A percentile compares a stretch with the other conserved stretches of the same genome.
phyloP scores from a whole-genome alignment of 2,329 filamentous ascomycete genomes.

The Cercospora citrullina region DNA sequence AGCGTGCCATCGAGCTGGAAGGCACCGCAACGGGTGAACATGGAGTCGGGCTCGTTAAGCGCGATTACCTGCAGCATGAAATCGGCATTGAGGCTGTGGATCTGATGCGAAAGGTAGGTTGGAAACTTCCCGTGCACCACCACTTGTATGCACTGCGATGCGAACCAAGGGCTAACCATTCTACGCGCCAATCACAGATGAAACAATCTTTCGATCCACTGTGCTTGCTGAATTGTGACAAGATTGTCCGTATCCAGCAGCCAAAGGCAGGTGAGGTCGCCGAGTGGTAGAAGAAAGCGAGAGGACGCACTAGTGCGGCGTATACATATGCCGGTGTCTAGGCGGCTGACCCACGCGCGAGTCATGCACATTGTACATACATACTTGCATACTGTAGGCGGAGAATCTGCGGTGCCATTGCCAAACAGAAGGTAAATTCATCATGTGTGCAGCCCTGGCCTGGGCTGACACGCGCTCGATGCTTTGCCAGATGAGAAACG shows the following conservation, averaged over 20 bases:
- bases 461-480: not conserved
- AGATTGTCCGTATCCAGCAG: conserved; percentile 59
- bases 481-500: not conserved
- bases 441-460: not conserved
- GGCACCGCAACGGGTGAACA: conserved; percentile 86
- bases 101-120: conserved; percentile 73
- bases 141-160: not conserved
- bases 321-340: not conserved
- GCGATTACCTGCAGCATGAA: conserved; percentile 79
- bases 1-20: conserved; percentile 75
- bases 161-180: not conserved
- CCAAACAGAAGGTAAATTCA: not conserved
- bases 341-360: not conserved
- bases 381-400: not conserved
- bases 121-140: not conserved
- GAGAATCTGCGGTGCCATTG: not conserved
- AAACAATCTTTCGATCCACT: conserved; percentile 79
- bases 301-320: not conserved
- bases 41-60: conserved; percentile 79
- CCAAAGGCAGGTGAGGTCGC: conserved; percentile 51
- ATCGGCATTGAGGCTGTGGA: conserved; percentile 73
- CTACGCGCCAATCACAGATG: conserved; percentile 53
- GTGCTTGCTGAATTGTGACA: conserved; percentile 64
- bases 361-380: not conserved
- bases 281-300: conserved; percentile 38